phyloP scores from a whole-genome alignment of 1,284 basidiomycete genomes.

The Athelia sp. region DNA sequence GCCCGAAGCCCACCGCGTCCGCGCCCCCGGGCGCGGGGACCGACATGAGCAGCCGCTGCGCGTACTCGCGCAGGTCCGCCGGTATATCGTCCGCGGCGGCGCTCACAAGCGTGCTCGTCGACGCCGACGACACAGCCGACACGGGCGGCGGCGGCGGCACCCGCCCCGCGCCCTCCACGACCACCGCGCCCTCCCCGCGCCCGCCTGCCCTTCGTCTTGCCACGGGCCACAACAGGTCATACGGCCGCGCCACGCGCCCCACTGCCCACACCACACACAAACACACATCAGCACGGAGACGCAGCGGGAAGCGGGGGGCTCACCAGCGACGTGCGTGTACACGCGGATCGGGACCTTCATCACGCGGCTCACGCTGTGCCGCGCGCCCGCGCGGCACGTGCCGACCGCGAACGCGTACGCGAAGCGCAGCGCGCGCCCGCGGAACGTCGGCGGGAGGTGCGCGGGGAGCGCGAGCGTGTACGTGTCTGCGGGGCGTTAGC shows the following conservation, averaged over 20 bases:
- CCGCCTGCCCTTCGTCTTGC: slow-evolving; percentile 30
- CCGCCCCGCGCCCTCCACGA: neutral
- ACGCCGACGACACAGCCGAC: neutral
- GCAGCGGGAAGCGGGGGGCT: slow-evolving; percentile 21
- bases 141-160: neutral
- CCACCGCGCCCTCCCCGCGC: slow-evolving; percentile 4
- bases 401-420: slow-evolving; percentile 88
- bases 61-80: slow-evolving; percentile 28
- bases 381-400: slow-evolving; percentile 62
- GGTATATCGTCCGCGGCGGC: slow-evolving; percentile 15
- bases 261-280: slow-evolving; percentile 33
- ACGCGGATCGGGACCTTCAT: slow-evolving; percentile 87
- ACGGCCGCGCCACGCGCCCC: slow-evolving; percentile 44
- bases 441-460: slow-evolving; percentile 85
- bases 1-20: slow-evolving; percentile 21
- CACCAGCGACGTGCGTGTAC: slow-evolving; percentile 80
- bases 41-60: slow-evolving; percentile 40
- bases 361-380: slow-evolving; percentile 62
- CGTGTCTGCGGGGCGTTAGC: slow-evolving; percentile 55
- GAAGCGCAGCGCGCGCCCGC: slow-evolving; percentile 80
- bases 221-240: slow-evolving; percentile 70
- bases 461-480: slow-evolving; percentile 75
- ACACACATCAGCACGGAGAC: too few relatives aligned
- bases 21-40: slow-evolving; percentile 30
- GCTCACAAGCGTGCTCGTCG: too few relatives aligned